Percentiles rank a stretch among this genome's conserved stretches.
phyloP scores from a whole-genome alignment of 768 basidiomycete species.

The Leccinum ochraceum region DNA sequence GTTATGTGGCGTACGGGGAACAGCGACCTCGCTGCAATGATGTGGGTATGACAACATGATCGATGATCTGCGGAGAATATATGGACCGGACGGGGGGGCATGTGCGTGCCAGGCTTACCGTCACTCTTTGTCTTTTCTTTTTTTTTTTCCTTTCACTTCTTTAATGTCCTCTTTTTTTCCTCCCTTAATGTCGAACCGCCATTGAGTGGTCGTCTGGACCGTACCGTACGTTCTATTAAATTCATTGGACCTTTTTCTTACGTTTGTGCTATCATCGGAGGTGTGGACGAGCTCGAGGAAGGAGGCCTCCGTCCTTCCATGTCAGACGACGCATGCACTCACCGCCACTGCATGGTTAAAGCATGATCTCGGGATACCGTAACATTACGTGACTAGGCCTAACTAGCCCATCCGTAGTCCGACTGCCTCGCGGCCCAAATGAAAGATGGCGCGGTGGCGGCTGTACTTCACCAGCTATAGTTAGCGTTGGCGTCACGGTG shows the following conservation, averaged over 20 bases:
- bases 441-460: slow-evolving; percentile 6
- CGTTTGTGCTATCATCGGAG: slow-evolving; percentile 17
- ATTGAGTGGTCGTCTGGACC: slow-evolving; percentile 18
- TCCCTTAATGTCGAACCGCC: slow-evolving; percentile 20
- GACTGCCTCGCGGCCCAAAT: slow-evolving; percentile 20
- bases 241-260: slow-evolving; percentile 14
- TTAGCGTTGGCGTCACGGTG: too few species aligned
- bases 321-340: slow-evolving; percentile 19
- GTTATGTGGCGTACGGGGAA: slow-evolving; percentile 31
- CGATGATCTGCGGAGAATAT: slow-evolving; percentile 32
- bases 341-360: slow-evolving; percentile 32
- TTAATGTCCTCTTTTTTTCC: slow-evolving; percentile 6
- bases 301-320: background rate
- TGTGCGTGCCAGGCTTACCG: slow-evolving; percentile 11
- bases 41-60: slow-evolving; percentile 33
- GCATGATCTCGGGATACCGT: slow-evolving; percentile 34
- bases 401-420: slow-evolving; percentile 5
- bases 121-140: slow-evolving; percentile 4
- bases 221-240: slow-evolving; percentile 20
- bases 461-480: background rate
- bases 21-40: slow-evolving; percentile 34
- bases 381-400: slow-evolving; percentile 24
- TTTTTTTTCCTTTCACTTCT: background rate
- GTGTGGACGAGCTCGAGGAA: slow-evolving; percentile 3
- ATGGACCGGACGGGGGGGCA: slow-evolving; percentile 16